phyloP scores from a whole-genome alignment of 257 asterid genomes.

The Anisodus acutangulus region DNA sequence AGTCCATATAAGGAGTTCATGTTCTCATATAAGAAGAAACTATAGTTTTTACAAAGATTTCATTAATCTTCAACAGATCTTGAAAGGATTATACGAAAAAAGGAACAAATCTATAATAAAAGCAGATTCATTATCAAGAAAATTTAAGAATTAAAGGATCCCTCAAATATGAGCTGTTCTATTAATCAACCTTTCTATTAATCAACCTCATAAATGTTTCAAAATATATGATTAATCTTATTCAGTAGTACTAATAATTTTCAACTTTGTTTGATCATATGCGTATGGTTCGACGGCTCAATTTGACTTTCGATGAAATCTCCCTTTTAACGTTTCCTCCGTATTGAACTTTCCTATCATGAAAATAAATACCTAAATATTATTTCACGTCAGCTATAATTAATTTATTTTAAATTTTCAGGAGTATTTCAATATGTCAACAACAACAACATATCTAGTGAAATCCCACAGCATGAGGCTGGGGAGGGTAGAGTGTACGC shows the following conservation, averaged over 20 bases:
- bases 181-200: not conserved
- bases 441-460: too few relatives aligned
- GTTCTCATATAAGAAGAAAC: too few relatives aligned
- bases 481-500: too few relatives aligned
- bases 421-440: too few relatives aligned
- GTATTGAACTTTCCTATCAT: not conserved
- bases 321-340: slow-evolving; percentile 9
- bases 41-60: not conserved
- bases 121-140: not conserved
- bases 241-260: not conserved
- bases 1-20: too few relatives aligned
- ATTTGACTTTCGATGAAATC: not conserved
- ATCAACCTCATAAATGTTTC: not conserved
- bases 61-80: too few relatives aligned
- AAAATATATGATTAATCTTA: not conserved
- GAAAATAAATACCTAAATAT: not conserved
- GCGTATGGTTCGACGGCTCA: not conserved
- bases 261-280: not conserved
- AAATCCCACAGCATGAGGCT: too few relatives aligned
- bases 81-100: not conserved
- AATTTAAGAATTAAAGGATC: not conserved
- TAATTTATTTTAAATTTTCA: not conserved
- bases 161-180: not conserved
- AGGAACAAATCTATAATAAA: not conserved
- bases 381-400: not conserved